Evolutionary conservation across 208 protist genomes (phyloP), one percentile per base, ranked within the genome.

Genomic region (Trypanosoma vivax): DNA sequence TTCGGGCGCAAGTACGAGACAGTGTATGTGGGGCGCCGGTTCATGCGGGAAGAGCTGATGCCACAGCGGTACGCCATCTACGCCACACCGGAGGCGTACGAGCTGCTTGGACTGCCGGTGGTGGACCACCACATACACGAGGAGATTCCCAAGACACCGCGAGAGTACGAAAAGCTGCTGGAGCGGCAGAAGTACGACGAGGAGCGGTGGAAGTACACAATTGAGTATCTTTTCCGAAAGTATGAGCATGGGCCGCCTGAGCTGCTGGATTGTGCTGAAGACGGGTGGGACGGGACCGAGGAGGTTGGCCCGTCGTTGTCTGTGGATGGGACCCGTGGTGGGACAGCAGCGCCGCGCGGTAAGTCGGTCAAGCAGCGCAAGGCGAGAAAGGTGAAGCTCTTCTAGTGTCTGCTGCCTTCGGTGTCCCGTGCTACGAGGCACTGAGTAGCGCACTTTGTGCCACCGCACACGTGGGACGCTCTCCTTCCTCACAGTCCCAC

Each of bases 1-100:
- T 77, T 90, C 38, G 88, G 88, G 7, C 54, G 71, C 7, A 81
- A 88, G 58, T 79, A 79, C 29, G 83, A 95, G 38, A 95, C 88
- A 5, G 83, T 90, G 14, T 95, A 92, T 65, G 88, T 95, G 10
- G 40, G 40, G 11, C 64, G 74, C 14, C 39, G 13, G 28, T 73
- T 92, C 42, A 82, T 84, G 47, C 70, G 88, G 0, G 76, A 88
- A 18, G 80, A 91, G 72, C 70, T 95, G 2, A 46, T 90, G 34
- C 88, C 88, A 28, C 83, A 90, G 69, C 81, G 83, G 29, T 88
- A 79, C 43, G 88, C 88, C 39, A 81, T 95, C 45, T 95, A 92
- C 66, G 88, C 88, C 6, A 95, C 88, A 21, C 66, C 62, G 29
- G 83, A 95, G 59, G 84, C 83, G 5, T 95, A 95, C 56, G 41